phyloP scores from a whole-genome alignment of 1,284 basidiomycete genomes.

The Xerocomus nothofagi region DNA sequence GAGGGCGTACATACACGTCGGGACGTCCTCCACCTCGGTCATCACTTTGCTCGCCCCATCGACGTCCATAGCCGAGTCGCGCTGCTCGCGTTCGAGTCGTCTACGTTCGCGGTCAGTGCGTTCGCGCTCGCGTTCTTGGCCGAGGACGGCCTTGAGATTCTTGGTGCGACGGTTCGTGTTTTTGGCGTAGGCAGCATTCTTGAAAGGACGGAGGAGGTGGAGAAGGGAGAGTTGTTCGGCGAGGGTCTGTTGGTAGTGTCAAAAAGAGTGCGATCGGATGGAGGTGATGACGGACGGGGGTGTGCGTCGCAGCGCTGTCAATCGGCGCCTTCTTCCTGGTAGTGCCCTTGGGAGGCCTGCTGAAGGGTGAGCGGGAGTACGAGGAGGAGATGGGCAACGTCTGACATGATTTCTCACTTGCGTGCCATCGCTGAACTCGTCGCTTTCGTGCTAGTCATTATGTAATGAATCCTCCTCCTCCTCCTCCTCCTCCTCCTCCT shows the following conservation, averaged over 20 bases:
- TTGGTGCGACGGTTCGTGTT: conserved; percentile 69
- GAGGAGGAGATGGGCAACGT: too few relatives aligned
- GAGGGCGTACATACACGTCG: conserved; percentile 68
- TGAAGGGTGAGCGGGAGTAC: background rate
- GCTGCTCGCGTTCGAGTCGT: conserved; percentile 46
- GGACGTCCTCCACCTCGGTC: conserved; percentile 50
- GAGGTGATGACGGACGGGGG: conserved; percentile 26
- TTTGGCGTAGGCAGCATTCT: conserved; percentile 67
- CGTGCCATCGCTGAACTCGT: too few relatives aligned
- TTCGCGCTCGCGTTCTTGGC: conserved; percentile 74
- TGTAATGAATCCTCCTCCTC: too few relatives aligned
- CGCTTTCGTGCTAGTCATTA: conserved; percentile 10
- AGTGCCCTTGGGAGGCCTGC: conserved; percentile 38
- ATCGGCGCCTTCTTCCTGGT: conserved; percentile 27
- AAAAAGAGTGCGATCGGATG: background rate
- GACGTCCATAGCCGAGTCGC: conserved; percentile 39
- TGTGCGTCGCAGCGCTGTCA: conserved; percentile 24
- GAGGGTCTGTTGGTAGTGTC: conserved; percentile 46
- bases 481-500: too few relatives aligned
- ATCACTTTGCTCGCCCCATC: conserved; percentile 32
- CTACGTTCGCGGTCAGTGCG: conserved; percentile 60
- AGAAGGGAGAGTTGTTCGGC: conserved; percentile 72
- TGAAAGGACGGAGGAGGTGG: conserved; percentile 69
- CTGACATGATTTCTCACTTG: too few relatives aligned
- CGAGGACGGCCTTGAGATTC: conserved; percentile 72